A percentile compares a stretch with the other conserved stretches of the same genome.
Conservation (phyloP, 768 basidiomycete species). For the Boletellus ananiceps region DNA sequence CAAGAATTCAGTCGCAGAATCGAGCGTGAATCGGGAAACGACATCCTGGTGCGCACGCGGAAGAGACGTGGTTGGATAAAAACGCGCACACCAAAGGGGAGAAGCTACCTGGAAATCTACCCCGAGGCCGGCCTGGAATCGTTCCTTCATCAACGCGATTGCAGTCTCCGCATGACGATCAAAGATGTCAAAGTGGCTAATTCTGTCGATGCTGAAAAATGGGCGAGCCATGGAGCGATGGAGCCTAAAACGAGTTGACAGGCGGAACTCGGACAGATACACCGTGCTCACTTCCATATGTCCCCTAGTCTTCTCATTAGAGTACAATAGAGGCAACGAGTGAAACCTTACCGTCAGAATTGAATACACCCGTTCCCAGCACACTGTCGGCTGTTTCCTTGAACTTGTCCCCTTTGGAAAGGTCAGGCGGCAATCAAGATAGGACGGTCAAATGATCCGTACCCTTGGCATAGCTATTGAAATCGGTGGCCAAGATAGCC, state of each 20-base stretch:
- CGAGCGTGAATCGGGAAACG: conserved; percentile 45
- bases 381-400: conserved; percentile 29
- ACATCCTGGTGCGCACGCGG: conserved; percentile 31
- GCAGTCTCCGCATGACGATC: conserved; percentile 49
- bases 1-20: conserved; percentile 51
- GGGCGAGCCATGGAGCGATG: conserved; percentile 67
- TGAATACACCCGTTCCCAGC: conserved; percentile 53
- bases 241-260: conserved; percentile 36
- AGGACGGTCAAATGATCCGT: not conserved
- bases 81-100: not conserved
- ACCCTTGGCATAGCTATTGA: conserved; percentile 44
- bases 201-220: conserved; percentile 60
- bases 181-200: conserved; percentile 61
- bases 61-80: not conserved
- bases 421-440: not conserved
- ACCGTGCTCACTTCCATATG: conserved; percentile 55
- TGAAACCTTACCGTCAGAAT: conserved; percentile 40
- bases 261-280: not conserved
- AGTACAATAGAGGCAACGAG: not conserved
- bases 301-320: conserved; percentile 41
- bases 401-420: conserved; percentile 31
- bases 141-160: conserved; percentile 39
- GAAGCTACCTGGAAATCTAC: conserved; percentile 55
- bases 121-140: conserved; percentile 44
- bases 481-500: conserved; percentile 41